These are phyloP conservation scores for Flaveria brownii DNA, from an alignment of 129 eudicot genomes.

Conservation along the genomic window DNA sequence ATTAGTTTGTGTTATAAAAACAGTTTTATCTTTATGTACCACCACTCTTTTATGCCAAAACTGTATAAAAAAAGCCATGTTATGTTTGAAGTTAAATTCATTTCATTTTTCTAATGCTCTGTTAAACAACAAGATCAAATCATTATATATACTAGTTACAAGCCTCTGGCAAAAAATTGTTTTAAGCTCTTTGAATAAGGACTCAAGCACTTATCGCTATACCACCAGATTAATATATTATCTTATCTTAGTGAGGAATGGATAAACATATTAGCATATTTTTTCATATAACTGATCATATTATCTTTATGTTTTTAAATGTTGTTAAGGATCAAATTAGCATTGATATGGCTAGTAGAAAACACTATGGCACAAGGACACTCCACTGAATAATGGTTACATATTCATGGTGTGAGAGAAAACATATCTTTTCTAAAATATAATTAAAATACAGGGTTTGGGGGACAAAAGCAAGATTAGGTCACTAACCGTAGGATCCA, in stretches of 20 bases:
- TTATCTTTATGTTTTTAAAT: not conserved
- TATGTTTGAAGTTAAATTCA: not conserved
- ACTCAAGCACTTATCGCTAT: too few species aligned
- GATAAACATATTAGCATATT: not conserved
- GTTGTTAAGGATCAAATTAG: not conserved
- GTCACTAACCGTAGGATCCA: not conserved
- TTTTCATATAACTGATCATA: not conserved
- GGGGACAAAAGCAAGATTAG: constrained; percentile 8
- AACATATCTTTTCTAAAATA: not conserved
- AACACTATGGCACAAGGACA: not conserved
- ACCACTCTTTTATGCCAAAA: not conserved
- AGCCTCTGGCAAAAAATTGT: not conserved
- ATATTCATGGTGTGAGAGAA: not conserved
- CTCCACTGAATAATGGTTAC: not conserved
- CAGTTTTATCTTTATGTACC: not conserved
- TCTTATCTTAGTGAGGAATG: too few species aligned
- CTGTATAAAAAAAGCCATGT: not conserved
- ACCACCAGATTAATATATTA: too few species aligned
- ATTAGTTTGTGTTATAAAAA: not conserved
- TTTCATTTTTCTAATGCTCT: too few species aligned
- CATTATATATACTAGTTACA: too few species aligned
- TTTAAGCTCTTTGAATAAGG: too few species aligned
- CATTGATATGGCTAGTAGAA: not conserved
- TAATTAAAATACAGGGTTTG: not conserved
- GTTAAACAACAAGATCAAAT: too few species aligned